Base-by-base conservation (phyloP, 129 eudicot genomes). In the Glebionis coronaria region DNA sequence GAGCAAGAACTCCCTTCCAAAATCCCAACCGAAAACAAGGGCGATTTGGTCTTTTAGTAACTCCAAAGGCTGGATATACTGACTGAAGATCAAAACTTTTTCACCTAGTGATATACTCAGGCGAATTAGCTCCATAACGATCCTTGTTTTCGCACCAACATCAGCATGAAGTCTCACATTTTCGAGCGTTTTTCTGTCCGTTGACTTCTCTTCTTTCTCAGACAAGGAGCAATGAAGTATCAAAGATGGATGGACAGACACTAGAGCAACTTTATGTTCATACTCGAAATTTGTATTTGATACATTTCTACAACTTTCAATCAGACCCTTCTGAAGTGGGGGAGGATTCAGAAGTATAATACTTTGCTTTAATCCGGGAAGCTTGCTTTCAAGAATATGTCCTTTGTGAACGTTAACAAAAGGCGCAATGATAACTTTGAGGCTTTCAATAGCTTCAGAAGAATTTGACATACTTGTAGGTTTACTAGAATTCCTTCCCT, bases 331-430 rank as follows among this genome's bases (percentile, higher is more conserved):
- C 50, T 88, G 92, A 27, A 82, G 38, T 0, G 72, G 54, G 9
- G 67, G 57, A 8, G 92, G 96, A 18, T 68, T 73, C 12, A 88
- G 50, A 56, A 80, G 29, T 46, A 88, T 49, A 11, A 78, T 49
- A 11, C 72, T 45, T 14, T 79, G 78, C 52, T 57, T 85, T 44
- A 82, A 78, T 16, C 96, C 87, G 0, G 74, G 87, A 56, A 85
- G 84, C 62, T 58, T 78, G 59, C 75, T 40, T 50, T 72, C 81
- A 13, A 84, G 84, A 65, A n/a, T n/a, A n/a, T n/a, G 25, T 23
- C 84, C 89, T 68, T 85, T 82, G 51, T 85, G 85, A 3, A 78
- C 76, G 58, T 85, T 81, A 46, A 88, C 92, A 71, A 85, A 83
- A n/a, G 96, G 87, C 1, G 79, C 69, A 53, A 85, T 81, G 10